These are phyloP conservation scores for Mycosarcoma mackinlayi DNA, from an alignment of 1,284 basidiomycete genomes.

Conservation along the genomic window DNA sequence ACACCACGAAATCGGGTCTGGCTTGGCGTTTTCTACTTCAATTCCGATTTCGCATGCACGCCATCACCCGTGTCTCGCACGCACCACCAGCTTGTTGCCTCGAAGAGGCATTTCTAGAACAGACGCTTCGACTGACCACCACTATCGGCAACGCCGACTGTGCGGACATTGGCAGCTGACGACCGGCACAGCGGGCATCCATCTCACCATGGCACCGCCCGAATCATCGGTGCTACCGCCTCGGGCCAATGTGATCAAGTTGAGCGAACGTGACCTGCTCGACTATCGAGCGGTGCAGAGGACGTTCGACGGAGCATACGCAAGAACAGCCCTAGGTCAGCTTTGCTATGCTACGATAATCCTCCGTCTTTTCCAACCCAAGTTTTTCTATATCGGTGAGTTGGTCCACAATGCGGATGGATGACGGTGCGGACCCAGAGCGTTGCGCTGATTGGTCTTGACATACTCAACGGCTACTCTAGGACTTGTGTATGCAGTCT, in stretches of 20 bases:
- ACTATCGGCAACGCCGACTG: too few species aligned
- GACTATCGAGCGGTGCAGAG: conserved; percentile 81
- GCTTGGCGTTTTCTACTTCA: not conserved
- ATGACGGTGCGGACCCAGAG: too few species aligned
- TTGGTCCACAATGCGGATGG: not conserved
- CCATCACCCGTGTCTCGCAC: conserved; percentile 6
- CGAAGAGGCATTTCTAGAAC: too few species aligned
- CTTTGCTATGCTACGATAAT: conserved; percentile 80
- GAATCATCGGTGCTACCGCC: conserved; percentile 11
- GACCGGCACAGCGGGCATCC: not conserved
- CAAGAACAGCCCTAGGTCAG: conserved; percentile 78
- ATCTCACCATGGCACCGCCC: conserved; percentile 10
- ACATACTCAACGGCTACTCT: not conserved
- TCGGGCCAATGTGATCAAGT: conserved; percentile 23
- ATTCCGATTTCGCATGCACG: not conserved
- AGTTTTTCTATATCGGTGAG: conserved; percentile 49
- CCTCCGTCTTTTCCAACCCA: conserved; percentile 75
- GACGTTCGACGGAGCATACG: conserved; percentile 84
- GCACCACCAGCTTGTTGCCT: conserved; percentile 6
- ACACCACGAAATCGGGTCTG: not conserved
- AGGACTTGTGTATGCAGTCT: conserved; percentile 17
- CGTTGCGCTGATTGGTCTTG: too few species aligned
- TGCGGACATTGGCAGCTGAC: not conserved
- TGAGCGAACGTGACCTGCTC: conserved; percentile 61
- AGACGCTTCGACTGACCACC: not conserved